Evolutionary conservation across 352 stramenopile genomes (phyloP), one percentile per base, ranked within the genome.

Genomic region (Phytopythium vexans): DNA sequence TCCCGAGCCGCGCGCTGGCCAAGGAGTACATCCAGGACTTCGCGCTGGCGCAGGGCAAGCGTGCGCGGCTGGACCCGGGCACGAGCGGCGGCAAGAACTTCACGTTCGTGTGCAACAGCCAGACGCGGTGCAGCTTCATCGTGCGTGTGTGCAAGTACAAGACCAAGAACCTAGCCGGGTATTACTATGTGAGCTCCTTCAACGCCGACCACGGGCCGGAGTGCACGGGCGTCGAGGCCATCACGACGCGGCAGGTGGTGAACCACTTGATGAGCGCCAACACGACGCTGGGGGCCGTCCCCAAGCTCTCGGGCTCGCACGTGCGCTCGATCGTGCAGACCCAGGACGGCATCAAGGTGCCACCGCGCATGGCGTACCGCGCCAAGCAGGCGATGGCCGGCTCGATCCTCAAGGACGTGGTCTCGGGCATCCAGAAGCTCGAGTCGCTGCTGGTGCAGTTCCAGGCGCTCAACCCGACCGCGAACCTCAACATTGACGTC

Each of bases 11-110:
- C 45, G 60, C 46, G 7, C 52, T 69, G 21, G 56, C 70, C 41
- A 77, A 73, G 45, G 64, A 74, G 40, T 77, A 72, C 43, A 61
- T 81, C 8, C 68, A 81, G 41, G 71, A 81, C 49, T 73, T 81
- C 54, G 69, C 68, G 9, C 64, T 82, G n/a, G 68, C 72, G 3
- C 69, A 78, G 32, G 66, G 68, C 37, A 82, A 76, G 48, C 66
- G 72, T 8, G 72, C 72, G 6, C 49, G 59, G 12, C 55, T 82
- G 47, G 72, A 77, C 31, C 65, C 58, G 2, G 49, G 46, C 27
- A 54, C 68, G 6, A 82, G 72, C 40, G 68, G 68, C 11, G 72
- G 72, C 21, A 82, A 82, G 56, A 82, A 79, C 64, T 76, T 76
- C 27, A 72, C 58, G 8, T 79, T 79, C 37, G 35, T 74, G 10